Base-by-base conservation (phyloP, 306 rosid genomes). In the Ormosia semicastrata region DNA sequence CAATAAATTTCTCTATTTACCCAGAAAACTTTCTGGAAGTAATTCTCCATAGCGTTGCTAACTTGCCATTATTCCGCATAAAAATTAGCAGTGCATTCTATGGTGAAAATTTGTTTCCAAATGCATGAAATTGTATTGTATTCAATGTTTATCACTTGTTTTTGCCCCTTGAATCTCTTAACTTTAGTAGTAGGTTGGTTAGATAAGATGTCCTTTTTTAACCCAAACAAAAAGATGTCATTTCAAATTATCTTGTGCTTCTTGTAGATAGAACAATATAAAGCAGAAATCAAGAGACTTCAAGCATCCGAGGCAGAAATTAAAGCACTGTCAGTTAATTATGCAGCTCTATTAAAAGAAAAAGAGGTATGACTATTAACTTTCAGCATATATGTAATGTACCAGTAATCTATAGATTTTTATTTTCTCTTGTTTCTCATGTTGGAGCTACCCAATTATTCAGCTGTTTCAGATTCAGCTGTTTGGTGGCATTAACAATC, bases 261-360 rank as follows among this genome's bases (percentile, higher is more conserved):
- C 40, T 73, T 76, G 66, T 76, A 93, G 97, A 84, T 91, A 72
- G 92, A 88, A 59, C 92, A 85, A 65, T 91, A 84, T 85, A 86
- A 81, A 87, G 83, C 87, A 41, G 94, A 93, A 76, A 89, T 93
- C 75, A 89, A 89, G 86, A 93, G 87, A 81, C 95, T 93, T 81
- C 92, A 89, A 82, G 91, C 88, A 57, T 93, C 97, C 0, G 95
- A 93, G 82, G 90, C 90, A n/a, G 92, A 93, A 85, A 91, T 93
- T 73, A 93, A 91, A 88, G 93, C 92, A 13, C 74, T 93, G 58
- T 93, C 95, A 62, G 82, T 84, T 83, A 91, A 91, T 74, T 91
- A 93, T 81, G 94, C 95, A 7, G 94, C 95, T 73, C 71, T 93
- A 72, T 87, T 93, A 75, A 91, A 91, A 85, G 94, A 93, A 72